Base-by-base conservation (phyloP, 2,329 filamentous ascomycete species). In the Microdochium bolleyi region DNA sequence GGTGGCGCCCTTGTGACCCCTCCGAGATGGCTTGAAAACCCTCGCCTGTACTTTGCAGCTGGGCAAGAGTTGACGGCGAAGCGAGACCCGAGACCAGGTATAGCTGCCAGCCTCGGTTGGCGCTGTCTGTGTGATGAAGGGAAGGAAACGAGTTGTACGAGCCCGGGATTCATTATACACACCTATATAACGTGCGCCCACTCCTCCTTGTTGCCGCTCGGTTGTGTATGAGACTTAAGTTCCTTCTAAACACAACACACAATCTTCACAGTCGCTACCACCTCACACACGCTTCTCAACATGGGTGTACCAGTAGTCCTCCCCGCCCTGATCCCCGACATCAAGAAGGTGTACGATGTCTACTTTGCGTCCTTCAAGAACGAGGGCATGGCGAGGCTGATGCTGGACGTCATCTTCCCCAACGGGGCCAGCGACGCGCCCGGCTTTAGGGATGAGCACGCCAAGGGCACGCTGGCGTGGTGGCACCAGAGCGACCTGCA, bases 371-470 rank as follows among this genome's bases (percentile, higher is more conserved):
- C 53, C 34, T 51, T 50, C 13, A 7, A 51, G 44, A 30, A 30
- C 21, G 49, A 51, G 25, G 41, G 3, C 21, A 24, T 49, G 49
- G 48, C 25, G 32, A 13, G 27, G 25, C 24, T 34, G 19, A 53
- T 53, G 46, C 3, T 46, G 19, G 53, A 49, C 34, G 24, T 55
- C 24, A 16, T 34, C 8, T 52, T 49, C 13, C 52, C 50, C 44
- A 25, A n/a, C 25, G 50, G 37, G 24, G 55, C 63, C 19, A 41
- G 59, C 50, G 61, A 66, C 22, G 57, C 60, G 30, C 64, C 66
- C 4, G 65, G 68, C 37, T 75, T 75, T 60, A 70, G 74, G 38
- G 68, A 71, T 52, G 67, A 62, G 3, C 75, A 78, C 56, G 64
- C 72, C 25, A 63, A 63, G 2, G 71, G 69, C 21, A 75, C 71